phyloP scores from a whole-genome alignment of 306 rosid species.

The Cicer arietinum region DNA sequence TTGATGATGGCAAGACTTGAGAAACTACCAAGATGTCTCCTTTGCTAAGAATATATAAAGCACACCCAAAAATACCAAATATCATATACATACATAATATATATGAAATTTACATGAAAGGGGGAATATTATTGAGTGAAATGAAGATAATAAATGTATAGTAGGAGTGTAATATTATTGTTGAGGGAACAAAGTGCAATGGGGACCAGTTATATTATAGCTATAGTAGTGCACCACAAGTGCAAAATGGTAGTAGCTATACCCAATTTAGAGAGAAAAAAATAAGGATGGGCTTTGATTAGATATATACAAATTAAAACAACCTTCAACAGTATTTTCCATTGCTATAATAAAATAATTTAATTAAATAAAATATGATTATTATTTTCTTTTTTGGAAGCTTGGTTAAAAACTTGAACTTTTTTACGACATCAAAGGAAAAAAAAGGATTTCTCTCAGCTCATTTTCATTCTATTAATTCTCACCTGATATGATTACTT shows the following conservation, averaged over 20 bases:
- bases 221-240: conserved; percentile 73
- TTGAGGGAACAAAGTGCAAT: conserved; percentile 44
- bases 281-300: conserved; percentile 35
- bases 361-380: background rate
- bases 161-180: conserved; percentile 41
- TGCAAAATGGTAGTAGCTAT: conserved; percentile 51
- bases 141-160: conserved; percentile 2
- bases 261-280: conserved; percentile 54
- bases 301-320: conserved; percentile 48
- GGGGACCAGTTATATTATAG: conserved; percentile 66
- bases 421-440: conserved; percentile 61
- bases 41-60: conserved; percentile 53
- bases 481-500: conserved; percentile 64
- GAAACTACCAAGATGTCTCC: conserved; percentile 51
- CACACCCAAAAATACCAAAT: conserved; percentile 51
- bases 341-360: conserved; percentile 38
- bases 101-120: conserved; percentile 41
- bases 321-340: conserved; percentile 64
- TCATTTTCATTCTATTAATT: background rate
- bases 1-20: conserved; percentile 46
- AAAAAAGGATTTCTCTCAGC: background rate
- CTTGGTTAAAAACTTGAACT: conserved; percentile 41
- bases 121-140: conserved; percentile 20
- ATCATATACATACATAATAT: conserved; percentile 34
- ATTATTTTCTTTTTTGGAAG: conserved; percentile 1